Conservation (phyloP, 2,329 filamentous ascomycete species). For the Trichothecium sympodiale region DNA sequence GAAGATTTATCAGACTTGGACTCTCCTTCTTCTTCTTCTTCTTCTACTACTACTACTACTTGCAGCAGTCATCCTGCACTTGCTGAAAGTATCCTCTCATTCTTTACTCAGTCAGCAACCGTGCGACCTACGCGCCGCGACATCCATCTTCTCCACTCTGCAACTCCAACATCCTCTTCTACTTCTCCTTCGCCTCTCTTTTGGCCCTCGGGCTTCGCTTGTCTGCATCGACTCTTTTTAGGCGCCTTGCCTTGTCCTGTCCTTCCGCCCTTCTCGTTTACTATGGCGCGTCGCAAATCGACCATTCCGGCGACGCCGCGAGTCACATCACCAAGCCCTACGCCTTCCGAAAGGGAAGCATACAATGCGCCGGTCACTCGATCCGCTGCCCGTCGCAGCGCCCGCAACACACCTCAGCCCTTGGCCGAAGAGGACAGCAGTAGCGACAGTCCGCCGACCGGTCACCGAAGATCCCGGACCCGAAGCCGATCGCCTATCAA, state of each 20-base stretch:
- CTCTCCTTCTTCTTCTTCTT: background rate
- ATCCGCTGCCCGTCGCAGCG: slow-evolving; percentile 52
- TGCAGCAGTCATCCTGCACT: background rate
- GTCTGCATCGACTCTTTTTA: slow-evolving; percentile 38
- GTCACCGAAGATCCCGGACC: slow-evolving; percentile 52
- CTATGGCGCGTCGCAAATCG: slow-evolving; percentile 41
- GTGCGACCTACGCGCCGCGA: slow-evolving; percentile 37
- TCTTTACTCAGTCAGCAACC: background rate
- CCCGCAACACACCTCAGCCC: slow-evolving; percentile 42
- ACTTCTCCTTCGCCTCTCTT: slow-evolving; percentile 8
- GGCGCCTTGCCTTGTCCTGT: slow-evolving; percentile 45
- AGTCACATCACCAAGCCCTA: slow-evolving; percentile 82
- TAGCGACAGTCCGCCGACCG: slow-evolving; percentile 26
- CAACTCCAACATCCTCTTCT: slow-evolving; percentile 7
- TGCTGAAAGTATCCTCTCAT: background rate
- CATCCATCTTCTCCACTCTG: slow-evolving; percentile 31
- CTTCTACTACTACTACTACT: background rate
- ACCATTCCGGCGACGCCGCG: slow-evolving; percentile 68
- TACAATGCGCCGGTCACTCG: slow-evolving; percentile 64
- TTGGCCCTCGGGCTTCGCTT: slow-evolving; percentile 36
- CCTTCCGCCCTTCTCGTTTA: slow-evolving; percentile 47
- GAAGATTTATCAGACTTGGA: background rate
- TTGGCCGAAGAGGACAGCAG: slow-evolving; percentile 48
- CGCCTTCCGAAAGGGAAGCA: slow-evolving; percentile 26
- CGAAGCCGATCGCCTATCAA: slow-evolving; percentile 60